Conservation (phyloP, 2,329 filamentous ascomycete genomes). For the Ilyonectria destructans region DNA sequence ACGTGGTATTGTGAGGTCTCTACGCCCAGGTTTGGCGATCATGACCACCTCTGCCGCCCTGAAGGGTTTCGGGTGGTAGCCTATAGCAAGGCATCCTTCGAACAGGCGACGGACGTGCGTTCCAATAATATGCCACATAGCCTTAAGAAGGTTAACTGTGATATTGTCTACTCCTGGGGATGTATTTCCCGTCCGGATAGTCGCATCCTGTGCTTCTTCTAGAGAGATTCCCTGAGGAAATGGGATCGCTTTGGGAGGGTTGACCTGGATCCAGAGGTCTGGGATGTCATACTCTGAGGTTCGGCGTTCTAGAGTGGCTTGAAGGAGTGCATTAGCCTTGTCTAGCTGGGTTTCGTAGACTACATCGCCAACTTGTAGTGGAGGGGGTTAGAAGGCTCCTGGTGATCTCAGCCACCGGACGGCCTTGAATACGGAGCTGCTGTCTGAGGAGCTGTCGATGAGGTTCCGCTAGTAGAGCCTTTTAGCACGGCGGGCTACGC, state of each 20-base stretch:
- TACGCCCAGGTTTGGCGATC: slow-evolving; percentile 44
- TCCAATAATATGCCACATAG: slow-evolving; percentile 27
- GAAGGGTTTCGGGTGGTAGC: slow-evolving; percentile 42
- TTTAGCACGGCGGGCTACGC: too few species aligned
- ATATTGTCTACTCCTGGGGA: slow-evolving; percentile 42
- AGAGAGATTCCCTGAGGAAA: slow-evolving; percentile 25
- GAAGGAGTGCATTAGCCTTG: slow-evolving; percentile 36
- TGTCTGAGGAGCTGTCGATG: too few species aligned
- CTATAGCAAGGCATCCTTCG: slow-evolving; percentile 35
- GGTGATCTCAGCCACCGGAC: too few species aligned
- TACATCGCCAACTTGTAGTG: slow-evolving; percentile 31
- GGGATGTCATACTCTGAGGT: slow-evolving; percentile 33
- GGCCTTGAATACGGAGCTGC: too few species aligned
- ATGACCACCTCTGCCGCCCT: slow-evolving; percentile 44
- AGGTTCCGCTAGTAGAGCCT: too few species aligned
- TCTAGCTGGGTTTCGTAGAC: slow-evolving; percentile 38
- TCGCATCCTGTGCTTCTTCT: slow-evolving; percentile 33
- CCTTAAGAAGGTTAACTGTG: slow-evolving; percentile 37
- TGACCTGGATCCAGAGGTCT: slow-evolving; percentile 31
- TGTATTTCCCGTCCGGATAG: slow-evolving; percentile 39
- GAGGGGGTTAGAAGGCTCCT: slow-evolving; percentile 36
- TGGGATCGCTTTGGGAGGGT: slow-evolving; percentile 28
- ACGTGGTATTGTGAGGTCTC: slow-evolving; percentile 32
- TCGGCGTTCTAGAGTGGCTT: slow-evolving; percentile 33
- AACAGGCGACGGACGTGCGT: slow-evolving; percentile 33